A percentile compares a stretch with the other conserved stretches of the same genome.
Evolutionary conservation across 2,329 filamentous ascomycete species (phyloP).

Genomic region (Botrytis hyacinthi): DNA sequence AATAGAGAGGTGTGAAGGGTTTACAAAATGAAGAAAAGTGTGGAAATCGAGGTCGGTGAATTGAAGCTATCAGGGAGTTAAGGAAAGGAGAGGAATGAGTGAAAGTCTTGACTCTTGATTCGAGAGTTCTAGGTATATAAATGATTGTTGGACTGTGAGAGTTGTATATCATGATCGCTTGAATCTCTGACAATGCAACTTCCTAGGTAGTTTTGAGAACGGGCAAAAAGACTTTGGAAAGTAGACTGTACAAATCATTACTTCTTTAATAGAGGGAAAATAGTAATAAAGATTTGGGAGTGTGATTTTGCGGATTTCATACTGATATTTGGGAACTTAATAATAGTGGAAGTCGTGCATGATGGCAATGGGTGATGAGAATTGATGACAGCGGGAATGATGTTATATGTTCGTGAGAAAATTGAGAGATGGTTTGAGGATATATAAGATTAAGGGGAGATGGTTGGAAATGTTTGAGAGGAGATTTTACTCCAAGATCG

Average conservation of each 20-base stretch:
- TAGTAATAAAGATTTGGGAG: not conserved
- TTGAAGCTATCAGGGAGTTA: not conserved
- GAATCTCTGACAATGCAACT: too few relatives aligned
- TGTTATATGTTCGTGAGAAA: not conserved
- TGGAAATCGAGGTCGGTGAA: not conserved
- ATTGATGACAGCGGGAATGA: not conserved
- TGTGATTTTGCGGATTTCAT: too few relatives aligned
- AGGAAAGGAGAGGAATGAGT: not conserved
- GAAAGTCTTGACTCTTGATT: not conserved
- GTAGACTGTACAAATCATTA: too few relatives aligned
- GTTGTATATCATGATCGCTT: not conserved
- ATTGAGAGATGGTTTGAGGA: not conserved
- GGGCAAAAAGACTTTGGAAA: too few relatives aligned
- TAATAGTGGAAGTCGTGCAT: not conserved
- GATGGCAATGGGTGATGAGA: not conserved
- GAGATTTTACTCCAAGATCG: too few relatives aligned
- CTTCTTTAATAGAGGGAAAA: not conserved
- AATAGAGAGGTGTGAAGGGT: not conserved
- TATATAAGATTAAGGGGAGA: rapidly evolving
- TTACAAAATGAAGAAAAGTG: not conserved
- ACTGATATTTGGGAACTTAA: too few relatives aligned
- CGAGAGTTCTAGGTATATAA: not conserved
- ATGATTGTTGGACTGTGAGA: not conserved
- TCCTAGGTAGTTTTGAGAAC: too few relatives aligned
- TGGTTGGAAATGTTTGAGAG: not conserved